phyloP scores from a whole-genome alignment of 495 filamentous ascomycete species.

The Pyrenula massariospora region DNA sequence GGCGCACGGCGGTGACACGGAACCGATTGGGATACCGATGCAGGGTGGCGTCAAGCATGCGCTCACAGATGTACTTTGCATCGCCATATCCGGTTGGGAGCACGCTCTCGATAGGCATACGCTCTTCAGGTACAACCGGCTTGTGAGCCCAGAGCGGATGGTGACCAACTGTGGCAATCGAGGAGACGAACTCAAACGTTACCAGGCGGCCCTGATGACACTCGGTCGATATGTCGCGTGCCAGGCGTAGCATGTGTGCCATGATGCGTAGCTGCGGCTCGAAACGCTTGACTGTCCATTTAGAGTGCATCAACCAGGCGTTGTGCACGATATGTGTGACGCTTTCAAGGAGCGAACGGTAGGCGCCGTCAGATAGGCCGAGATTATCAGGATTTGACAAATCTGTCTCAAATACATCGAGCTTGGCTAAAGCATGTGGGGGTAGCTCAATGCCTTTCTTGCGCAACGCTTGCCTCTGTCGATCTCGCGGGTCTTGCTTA shows the following conservation, averaged over 20 bases:
- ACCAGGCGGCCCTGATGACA: not conserved
- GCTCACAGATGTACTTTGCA: constrained; percentile 24
- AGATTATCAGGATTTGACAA: constrained; percentile 18
- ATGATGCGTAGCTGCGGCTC: constrained; percentile 17
- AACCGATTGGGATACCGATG: no score
- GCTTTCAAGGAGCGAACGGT: not conserved
- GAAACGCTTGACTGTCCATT: constrained; percentile 14
- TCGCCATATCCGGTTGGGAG: constrained; percentile 16
- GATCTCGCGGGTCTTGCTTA: constrained; percentile 5
- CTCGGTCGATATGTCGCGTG: constrained; percentile 2
- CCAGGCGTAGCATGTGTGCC: constrained; percentile 15
- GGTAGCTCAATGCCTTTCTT: constrained; percentile 23
- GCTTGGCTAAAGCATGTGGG: constrained; percentile 17
- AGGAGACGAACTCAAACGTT: constrained; percentile 11
- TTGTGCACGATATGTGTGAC: constrained; percentile 27
- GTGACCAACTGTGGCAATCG: constrained; percentile 11
- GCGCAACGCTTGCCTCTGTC: constrained; percentile 26
- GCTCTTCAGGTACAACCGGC: constrained; percentile 4
- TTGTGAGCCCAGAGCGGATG: not conserved
- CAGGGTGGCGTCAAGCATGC: constrained; percentile 9
- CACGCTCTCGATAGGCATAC: not conserved
- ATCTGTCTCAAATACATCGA: constrained; percentile 36
- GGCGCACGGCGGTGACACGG: no score
- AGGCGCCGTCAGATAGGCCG: constrained; percentile 1
- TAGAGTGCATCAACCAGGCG: constrained; percentile 28